phyloP scores from a whole-genome alignment of 345 rosid species.

The Citrus medica region DNA sequence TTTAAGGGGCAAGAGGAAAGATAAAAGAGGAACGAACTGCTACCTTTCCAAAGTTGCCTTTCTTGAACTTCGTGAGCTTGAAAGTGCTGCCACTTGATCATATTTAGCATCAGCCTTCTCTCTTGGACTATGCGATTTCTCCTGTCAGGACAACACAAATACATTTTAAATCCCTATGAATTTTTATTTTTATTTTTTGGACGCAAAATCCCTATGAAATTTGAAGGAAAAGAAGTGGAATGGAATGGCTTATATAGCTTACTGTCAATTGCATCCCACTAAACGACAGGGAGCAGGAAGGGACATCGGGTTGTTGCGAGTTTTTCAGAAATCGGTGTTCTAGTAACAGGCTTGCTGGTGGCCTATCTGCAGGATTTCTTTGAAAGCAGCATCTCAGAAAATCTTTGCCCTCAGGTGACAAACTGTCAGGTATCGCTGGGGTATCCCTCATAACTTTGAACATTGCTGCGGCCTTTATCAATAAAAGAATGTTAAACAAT shows the following conservation, averaged over 20 bases:
- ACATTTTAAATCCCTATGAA: not conserved
- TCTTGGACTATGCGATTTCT: slow-evolving; percentile 37
- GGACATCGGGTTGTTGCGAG: slow-evolving; percentile 37
- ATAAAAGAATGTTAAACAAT: slow-evolving; percentile 5
- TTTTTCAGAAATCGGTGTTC: slow-evolving; percentile 71
- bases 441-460: slow-evolving; percentile 83
- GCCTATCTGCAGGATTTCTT: slow-evolving; percentile 88
- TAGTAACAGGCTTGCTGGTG: slow-evolving; percentile 66
- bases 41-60: slow-evolving; percentile 49
- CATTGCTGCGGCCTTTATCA: slow-evolving; percentile 91
- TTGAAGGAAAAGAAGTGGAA: not conserved
- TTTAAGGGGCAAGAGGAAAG: not conserved
- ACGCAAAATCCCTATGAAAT: not conserved
- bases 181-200: too few relatives aligned
- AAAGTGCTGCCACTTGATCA: slow-evolving; percentile 33
- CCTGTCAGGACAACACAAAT: slow-evolving; percentile 35
- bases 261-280: slow-evolving; percentile 53
- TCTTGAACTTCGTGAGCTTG: slow-evolving; percentile 22
- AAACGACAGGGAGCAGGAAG: slow-evolving; percentile 26
- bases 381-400: slow-evolving; percentile 74
- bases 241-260: slow-evolving; percentile 15
- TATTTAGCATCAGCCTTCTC: slow-evolving; percentile 34
- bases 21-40: slow-evolving; percentile 2
- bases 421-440: slow-evolving; percentile 72
- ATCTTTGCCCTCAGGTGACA: slow-evolving; percentile 86